Percentiles rank a stretch among this genome's conserved stretches.
These are phyloP conservation scores for Aspergillus phoenicis DNA, from an alignment of 2,329 filamentous ascomycete species.

Conservation along the genomic window DNA sequence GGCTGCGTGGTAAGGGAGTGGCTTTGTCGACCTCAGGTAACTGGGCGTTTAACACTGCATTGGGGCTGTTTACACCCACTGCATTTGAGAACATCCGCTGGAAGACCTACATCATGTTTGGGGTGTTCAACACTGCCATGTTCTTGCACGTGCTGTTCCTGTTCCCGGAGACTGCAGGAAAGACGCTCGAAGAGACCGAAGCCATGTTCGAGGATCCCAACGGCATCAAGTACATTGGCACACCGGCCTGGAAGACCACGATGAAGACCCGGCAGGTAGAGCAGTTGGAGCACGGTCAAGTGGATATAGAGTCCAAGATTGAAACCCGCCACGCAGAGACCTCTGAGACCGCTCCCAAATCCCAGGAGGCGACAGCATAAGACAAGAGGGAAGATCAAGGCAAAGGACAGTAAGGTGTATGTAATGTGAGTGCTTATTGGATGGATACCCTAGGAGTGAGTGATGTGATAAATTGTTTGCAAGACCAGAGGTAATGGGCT, in stretches of 20 bases:
- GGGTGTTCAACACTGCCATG: constrained; percentile 66
- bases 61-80: constrained; percentile 53
- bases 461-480: background rate
- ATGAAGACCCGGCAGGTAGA: constrained; percentile 22
- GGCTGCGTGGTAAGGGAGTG: constrained; percentile 63
- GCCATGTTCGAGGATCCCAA: constrained; percentile 61
- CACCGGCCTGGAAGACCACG: constrained; percentile 46
- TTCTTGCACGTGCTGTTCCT: constrained; percentile 67
- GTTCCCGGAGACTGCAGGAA: constrained; percentile 70
- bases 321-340: background rate
- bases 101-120: constrained; percentile 71
- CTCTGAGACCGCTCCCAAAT: background rate
- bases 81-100: constrained; percentile 55
- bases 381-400: too few relatives aligned
- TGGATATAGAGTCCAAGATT: background rate
- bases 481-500: background rate
- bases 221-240: constrained; percentile 31
- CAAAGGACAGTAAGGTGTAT: background rate
- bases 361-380: background rate
- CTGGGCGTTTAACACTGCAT: constrained; percentile 58
- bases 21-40: constrained; percentile 60
- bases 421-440: background rate
- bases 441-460: background rate
- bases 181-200: constrained; percentile 75
- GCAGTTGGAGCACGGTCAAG: constrained; percentile 7